phyloP scores from a whole-genome alignment of 148 eudicot genomes.

The Silene latifolia region DNA sequence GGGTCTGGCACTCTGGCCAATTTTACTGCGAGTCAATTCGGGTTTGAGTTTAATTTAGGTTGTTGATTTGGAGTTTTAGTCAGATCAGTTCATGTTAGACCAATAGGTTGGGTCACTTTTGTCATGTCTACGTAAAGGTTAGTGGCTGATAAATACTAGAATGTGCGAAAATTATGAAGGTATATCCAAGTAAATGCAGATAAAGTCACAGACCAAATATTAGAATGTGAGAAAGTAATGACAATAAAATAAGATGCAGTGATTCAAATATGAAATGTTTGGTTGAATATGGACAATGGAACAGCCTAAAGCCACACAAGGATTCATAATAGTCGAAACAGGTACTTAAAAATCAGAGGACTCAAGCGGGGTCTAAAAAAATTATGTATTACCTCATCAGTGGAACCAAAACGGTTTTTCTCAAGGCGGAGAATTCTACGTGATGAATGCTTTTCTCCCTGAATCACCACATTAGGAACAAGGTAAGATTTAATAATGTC shows the following conservation, averaged over 20 bases:
- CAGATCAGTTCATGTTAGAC: too few relatives aligned
- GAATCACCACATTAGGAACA: constrained; percentile 17
- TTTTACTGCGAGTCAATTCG: too few relatives aligned
- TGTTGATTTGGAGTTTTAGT: too few relatives aligned
- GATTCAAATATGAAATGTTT: too few relatives aligned
- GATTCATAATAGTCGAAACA: neutral
- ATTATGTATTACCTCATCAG: constrained; percentile 70
- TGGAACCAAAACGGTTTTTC: constrained; percentile 94
- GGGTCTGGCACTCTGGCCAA: too few relatives aligned
- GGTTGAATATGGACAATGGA: neutral
- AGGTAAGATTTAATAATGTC: too few relatives aligned
- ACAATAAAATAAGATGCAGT: neutral
- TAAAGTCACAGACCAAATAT: neutral
- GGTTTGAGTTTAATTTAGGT: too few relatives aligned
- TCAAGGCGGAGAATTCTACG: constrained; percentile 89
- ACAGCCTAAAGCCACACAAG: neutral
- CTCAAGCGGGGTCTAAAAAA: neutral
- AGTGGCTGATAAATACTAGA: neutral
- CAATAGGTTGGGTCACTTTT: too few relatives aligned
- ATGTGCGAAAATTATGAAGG: too few relatives aligned
- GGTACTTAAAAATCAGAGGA: neutral
- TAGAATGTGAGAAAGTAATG: neutral
- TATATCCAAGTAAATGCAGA: too few relatives aligned
- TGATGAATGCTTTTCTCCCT: constrained; percentile 90
- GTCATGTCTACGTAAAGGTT: too few relatives aligned